Evolutionary conservation across 2,329 filamentous ascomycete genomes (phyloP).

Genomic region (Corynespora cassiicola): DNA sequence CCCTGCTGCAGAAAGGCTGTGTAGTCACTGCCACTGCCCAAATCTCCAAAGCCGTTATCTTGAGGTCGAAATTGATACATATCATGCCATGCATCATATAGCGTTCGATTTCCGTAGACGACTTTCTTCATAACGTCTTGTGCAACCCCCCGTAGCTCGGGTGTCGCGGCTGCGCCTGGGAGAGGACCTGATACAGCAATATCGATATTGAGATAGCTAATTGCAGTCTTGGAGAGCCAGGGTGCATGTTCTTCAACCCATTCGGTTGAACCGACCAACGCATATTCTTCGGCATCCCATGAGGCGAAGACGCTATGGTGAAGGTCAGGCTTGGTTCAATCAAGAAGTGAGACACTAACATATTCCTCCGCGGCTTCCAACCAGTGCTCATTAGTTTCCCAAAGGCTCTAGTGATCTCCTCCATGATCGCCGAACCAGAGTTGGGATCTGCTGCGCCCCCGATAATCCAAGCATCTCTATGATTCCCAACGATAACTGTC

Average conservation of each 20-base stretch:
- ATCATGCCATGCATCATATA: constrained; percentile 47
- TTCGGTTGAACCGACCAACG: constrained; percentile 37
- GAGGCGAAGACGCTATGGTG: constrained; percentile 24
- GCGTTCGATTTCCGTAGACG: constrained; percentile 38
- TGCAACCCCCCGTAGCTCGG: constrained; percentile 36
- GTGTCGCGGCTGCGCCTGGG: constrained; percentile 32
- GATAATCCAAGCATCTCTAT: constrained; percentile 53
- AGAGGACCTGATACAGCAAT: constrained; percentile 47
- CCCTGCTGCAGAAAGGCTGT: constrained; percentile 49
- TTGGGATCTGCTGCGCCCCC: constrained; percentile 49
- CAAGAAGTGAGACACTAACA: constrained; percentile 16
- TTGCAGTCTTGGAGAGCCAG: constrained; percentile 43
- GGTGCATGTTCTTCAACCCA: constrained; percentile 52
- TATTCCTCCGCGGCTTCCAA: constrained; percentile 55
- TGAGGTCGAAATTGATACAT: constrained; percentile 12
- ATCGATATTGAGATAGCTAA: constrained; percentile 55
- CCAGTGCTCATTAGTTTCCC: constrained; percentile 49
- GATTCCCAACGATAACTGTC: constrained; percentile 54
- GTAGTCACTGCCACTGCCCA: constrained; percentile 51
- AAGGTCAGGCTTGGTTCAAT: background rate
- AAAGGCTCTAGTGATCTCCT: constrained; percentile 53
- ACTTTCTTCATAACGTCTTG: constrained; percentile 38
- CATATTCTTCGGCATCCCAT: constrained; percentile 41
- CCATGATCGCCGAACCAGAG: constrained; percentile 51
- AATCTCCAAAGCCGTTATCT: constrained; percentile 38